A percentile compares a stretch with the other conserved stretches of the same genome.
Evolutionary conservation across 2,329 filamentous ascomycete genomes (phyloP).

Genomic region (Sarocladium kiliense): DNA sequence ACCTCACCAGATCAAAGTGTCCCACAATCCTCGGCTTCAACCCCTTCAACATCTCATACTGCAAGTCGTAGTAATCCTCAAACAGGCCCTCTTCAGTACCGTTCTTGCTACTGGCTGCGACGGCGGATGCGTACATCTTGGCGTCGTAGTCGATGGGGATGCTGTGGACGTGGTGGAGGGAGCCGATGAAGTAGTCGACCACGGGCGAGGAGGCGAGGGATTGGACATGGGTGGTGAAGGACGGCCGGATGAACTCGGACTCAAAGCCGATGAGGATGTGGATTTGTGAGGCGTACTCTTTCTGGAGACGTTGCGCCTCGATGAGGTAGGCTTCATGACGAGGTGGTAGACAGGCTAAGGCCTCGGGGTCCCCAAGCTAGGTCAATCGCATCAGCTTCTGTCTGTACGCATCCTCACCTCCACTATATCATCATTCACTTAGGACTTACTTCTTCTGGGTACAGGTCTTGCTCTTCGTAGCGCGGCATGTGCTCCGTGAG

Average conservation of each 20-base stretch:
- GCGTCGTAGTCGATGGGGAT: conserved; percentile 86
- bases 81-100: conserved; percentile 68
- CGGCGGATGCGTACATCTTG: conserved; percentile 52
- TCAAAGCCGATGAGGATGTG: conserved; percentile 86
- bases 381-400: conserved; percentile 9
- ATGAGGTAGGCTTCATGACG: conserved; percentile 67
- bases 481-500: conserved; percentile 96
- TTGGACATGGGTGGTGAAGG: conserved; percentile 51
- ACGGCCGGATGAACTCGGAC: conserved; percentile 81
- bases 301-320: conserved; percentile 70
- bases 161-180: conserved; percentile 81
- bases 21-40: conserved; percentile 76
- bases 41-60: conserved; percentile 71
- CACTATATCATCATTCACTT: not conserved
- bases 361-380: conserved; percentile 44
- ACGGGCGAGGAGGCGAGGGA: conserved; percentile 57
- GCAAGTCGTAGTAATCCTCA: conserved; percentile 82
- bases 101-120: conserved; percentile 20
- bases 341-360: conserved; percentile 42
- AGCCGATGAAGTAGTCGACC: conserved; percentile 89
- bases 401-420: too few species aligned
- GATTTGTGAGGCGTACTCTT: conserved; percentile 65
- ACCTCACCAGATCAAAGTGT: conserved; percentile 86
- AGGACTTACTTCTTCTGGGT: conserved; percentile 74
- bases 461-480: conserved; percentile 66